Evolutionary conservation across 371 early-diverging fungal species (phyloP), one percentile per base, ranked within the genome.

Genomic region (Globomyces sp.): DNA sequence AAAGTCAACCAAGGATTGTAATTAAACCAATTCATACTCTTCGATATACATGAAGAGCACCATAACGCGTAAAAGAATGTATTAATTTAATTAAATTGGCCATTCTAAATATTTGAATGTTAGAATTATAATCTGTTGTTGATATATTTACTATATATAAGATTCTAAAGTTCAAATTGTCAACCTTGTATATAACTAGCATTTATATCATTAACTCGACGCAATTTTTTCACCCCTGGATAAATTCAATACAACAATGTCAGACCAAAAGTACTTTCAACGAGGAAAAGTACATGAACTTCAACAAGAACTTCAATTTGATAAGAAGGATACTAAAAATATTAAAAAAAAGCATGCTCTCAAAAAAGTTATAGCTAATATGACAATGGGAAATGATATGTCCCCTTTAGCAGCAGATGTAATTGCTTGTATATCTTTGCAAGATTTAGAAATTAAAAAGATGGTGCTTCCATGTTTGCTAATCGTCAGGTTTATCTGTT

Each of bases 301-400:
- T 66, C 89, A 92, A 52, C 80, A 85, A 8, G 98, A 98, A 80
- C 87, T 98, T 59, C 88, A 84, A 52, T 87, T 90, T 55, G 96
- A 96, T 66, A 94, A 93, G 71, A 87, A 90, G 73, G 96, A 96
- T 75, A 80, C 85, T 63, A 95, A 94, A 74, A 81, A 90, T 73
- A 83, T 86, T 44, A 91, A 89, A 66, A 94, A 95, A 72, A 90
- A 90, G 80, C 85, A 87, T 34, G 94, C 90, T 48, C 85, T 98
- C 81, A 96, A 95, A 80, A 94, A 93, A 80, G 92, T 97, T 68
- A 92, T 96, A 10, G 96, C 95, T 68, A 95, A 96, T 72, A 96
- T 98, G 96, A 96, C 99, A 6, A 93, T 97, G 91, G 99, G 99
- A 43, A 95, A 94, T 74, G 98, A 98, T 77, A 94, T 97, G 91